Percentiles rank a stretch among this genome's conserved stretches.
phyloP scores from a whole-genome alignment of 768 basidiomycete genomes.

The Mrakia gelida region DNA sequence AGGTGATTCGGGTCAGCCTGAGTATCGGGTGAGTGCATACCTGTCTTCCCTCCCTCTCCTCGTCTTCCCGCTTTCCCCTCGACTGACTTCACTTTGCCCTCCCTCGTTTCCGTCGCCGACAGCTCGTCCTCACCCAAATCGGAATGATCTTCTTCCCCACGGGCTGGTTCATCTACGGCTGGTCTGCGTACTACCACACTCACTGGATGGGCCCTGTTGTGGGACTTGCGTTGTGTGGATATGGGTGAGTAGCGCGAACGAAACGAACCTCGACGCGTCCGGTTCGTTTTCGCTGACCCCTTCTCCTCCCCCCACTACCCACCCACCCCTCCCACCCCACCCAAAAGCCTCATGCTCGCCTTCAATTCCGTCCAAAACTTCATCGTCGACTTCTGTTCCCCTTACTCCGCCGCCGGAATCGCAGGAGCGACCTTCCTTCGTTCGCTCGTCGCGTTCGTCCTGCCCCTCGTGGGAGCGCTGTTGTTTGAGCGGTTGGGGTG shows the following conservation, averaged over 20 bases:
- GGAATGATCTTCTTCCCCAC: slow-evolving; percentile 32
- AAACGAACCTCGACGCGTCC: too few species aligned
- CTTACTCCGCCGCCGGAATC: slow-evolving; percentile 26
- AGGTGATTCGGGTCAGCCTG: slow-evolving; percentile 23
- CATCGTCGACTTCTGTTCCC: slow-evolving; percentile 22
- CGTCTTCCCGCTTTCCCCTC: background rate
- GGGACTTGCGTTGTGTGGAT: slow-evolving; percentile 9
- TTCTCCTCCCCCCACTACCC: background rate
- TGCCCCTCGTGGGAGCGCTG: slow-evolving; percentile 20
- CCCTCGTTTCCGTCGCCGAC: too few species aligned
- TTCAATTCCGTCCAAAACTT: slow-evolving; percentile 32
- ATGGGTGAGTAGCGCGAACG: slow-evolving; percentile 18
- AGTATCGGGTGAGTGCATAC: slow-evolving; percentile 29
- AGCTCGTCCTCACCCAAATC: slow-evolving; percentile 29
- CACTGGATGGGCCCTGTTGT: slow-evolving; percentile 22
- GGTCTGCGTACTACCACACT: slow-evolving; percentile 9
- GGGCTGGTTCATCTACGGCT: slow-evolving; percentile 15
- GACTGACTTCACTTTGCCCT: background rate
- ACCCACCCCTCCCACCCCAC: background rate
- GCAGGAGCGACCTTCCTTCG: slow-evolving; percentile 21
- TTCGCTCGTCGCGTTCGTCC: slow-evolving; percentile 18
- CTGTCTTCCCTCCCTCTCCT: background rate
- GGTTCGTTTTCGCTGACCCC: background rate
- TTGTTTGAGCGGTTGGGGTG: slow-evolving; percentile 26
- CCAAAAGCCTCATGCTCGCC: slow-evolving; percentile 30